Conservation (phyloP, 371 early-diverging fungal species). For the Mortierella sp. region DNA sequence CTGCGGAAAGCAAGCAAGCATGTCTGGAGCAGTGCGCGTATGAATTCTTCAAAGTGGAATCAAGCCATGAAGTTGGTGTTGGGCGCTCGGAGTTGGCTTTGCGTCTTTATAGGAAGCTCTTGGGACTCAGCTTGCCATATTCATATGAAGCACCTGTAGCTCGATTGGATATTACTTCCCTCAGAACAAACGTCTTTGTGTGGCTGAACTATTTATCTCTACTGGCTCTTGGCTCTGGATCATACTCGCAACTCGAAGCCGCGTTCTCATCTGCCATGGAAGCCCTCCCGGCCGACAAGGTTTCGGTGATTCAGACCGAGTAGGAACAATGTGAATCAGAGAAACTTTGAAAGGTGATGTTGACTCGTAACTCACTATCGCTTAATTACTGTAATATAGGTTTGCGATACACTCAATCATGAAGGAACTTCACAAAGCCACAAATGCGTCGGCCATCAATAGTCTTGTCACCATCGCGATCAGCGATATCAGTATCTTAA, state of each 20-base stretch:
- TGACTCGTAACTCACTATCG: too few relatives aligned
- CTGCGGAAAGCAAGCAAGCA: constrained; percentile 11
- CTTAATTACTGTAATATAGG: constrained; percentile 3
- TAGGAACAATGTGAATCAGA: constrained; percentile 1
- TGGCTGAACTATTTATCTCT: constrained; percentile 50
- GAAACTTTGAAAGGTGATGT: not conserved
- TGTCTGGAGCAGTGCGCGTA: constrained; percentile 33
- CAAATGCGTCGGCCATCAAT: not conserved
- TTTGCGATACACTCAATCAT: constrained; percentile 30
- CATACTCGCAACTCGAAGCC: constrained; percentile 7
- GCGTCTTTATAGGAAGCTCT: constrained; percentile 31
- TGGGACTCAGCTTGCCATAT: constrained; percentile 36
- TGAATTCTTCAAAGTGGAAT: constrained; percentile 16
- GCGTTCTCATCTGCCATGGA: constrained; percentile 25
- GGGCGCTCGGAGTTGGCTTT: constrained; percentile 20
- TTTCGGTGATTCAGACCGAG: constrained; percentile 21
- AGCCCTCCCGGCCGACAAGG: not conserved
- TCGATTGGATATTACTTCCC: constrained; percentile 5
- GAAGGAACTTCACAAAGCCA: constrained; percentile 15
- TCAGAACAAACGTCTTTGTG: constrained; percentile 28
- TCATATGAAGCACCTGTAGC: constrained; percentile 18
- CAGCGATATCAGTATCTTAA: constrained; percentile 4
- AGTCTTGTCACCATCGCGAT: constrained; percentile 6
- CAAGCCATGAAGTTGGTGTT: not conserved
- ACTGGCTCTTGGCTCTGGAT: constrained; percentile 21